A percentile compares a stretch with the other conserved stretches of the same genome.
Evolutionary conservation across 1,284 basidiomycete genomes (phyloP).

Genomic region (Xerocomus amazonicus): DNA sequence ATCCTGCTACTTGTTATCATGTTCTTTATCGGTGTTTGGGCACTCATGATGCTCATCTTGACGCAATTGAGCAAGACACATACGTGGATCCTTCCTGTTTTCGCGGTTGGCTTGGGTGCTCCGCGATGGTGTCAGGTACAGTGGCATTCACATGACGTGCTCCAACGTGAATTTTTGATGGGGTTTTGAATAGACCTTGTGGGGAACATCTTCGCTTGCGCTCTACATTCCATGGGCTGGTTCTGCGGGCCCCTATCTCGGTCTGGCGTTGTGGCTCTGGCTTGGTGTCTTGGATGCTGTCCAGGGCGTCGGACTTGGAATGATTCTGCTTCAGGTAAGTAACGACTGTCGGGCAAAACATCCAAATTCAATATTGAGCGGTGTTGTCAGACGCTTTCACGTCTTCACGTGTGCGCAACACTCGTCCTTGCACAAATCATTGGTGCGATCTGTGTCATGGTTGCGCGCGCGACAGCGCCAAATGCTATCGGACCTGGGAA

Average conservation of each 20-base stretch:
- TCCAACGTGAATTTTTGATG: conserved; percentile 11
- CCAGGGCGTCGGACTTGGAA: conserved; percentile 89
- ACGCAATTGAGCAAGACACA: conserved; percentile 88
- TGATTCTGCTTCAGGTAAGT: conserved; percentile 83
- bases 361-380: conserved; percentile 4
- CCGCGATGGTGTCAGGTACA: conserved; percentile 87
- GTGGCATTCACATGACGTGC: neutral
- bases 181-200: conserved; percentile 56
- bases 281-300: conserved; percentile 89
- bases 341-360: neutral
- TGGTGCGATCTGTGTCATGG: conserved; percentile 78
- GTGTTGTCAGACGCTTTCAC: conserved; percentile 67
- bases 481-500: conserved; percentile 79
- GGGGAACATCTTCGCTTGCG: conserved; percentile 85
- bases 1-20: conserved; percentile 73
- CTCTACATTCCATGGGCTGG: conserved; percentile 92
- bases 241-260: conserved; percentile 77
- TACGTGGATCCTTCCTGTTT: conserved; percentile 90
- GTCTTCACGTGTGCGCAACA: conserved; percentile 89
- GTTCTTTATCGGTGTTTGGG: conserved; percentile 90
- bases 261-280: conserved; percentile 88
- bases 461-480: conserved; percentile 82
- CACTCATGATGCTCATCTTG: conserved; percentile 64
- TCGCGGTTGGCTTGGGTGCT: conserved; percentile 88
- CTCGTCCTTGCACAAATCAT: conserved; percentile 84